Base-by-base conservation (phyloP, 306 rosid species). In the Parietaria judaica region DNA sequence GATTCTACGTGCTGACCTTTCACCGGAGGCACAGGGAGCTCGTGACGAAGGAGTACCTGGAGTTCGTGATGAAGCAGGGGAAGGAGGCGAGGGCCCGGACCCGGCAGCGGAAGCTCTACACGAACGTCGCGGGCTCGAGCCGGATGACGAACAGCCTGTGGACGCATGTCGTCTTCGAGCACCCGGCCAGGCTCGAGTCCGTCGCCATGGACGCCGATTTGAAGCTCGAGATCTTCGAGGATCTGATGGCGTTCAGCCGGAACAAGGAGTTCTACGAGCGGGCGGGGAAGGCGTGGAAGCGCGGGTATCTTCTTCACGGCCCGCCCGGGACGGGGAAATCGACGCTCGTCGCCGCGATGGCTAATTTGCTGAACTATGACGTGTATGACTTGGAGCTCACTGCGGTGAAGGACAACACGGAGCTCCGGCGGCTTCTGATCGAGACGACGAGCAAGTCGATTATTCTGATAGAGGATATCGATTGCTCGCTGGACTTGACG, bases 341-440 rank as follows among this genome's bases (percentile, higher is more conserved):
- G 1, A 87, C 95, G 0, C 81, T 87, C 86, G 80, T 87, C 17
- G 88, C 90, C 5, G 95, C 95, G 7, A 84, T 87, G 78, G 95
- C 91, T 1, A 87, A 87, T 61, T 61, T 87, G 65, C 74, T 87
- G 67, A 77, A 59, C 3, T 87, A 87, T 58, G 91, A 87, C 58
- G 82, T 87, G 6, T 87, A 87, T 56, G 95, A 87, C 56, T 73
- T 87, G 61, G 95, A 87, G 75, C 86, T 87, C 36, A 84, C 95
- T 0, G 88, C 90, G 0, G 95, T 87, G 75, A 87, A 84, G 70
- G 88, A 82, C 77, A 87, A 87, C 77, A 84, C 88, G 0, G 91
- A 81, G 75, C 63, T 87, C 60, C 70, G 88, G 78, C 79, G 76
- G 86, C 95, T 84, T 68, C 52, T 87, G 83, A 84, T 84, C 14